phyloP scores from a whole-genome alignment of 140 eudicot genomes.

The Bidens hawaiensis region DNA sequence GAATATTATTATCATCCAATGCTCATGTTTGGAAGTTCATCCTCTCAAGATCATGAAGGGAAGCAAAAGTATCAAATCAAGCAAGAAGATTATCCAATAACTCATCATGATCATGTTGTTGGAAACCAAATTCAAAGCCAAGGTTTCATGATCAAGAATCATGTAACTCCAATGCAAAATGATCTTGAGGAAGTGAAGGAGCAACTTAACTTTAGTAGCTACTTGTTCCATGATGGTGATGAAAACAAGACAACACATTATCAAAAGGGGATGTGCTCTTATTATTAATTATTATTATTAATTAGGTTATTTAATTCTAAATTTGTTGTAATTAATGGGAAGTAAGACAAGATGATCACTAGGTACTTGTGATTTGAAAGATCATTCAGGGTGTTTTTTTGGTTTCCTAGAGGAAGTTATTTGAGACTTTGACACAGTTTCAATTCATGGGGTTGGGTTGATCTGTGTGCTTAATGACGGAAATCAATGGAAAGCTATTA shows the following conservation, averaged over 20 bases:
- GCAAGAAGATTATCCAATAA: constrained; percentile 1
- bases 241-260: constrained; percentile 28
- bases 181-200: constrained; percentile 34
- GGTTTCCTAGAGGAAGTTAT: constrained; percentile 10
- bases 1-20: too few species aligned
- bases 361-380: constrained; percentile 30
- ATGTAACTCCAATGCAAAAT: neutral
- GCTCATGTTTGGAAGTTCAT: constrained; percentile 41
- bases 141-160: neutral
- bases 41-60: constrained; percentile 25
- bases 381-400: constrained; percentile 17
- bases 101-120: neutral
- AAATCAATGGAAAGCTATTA: constrained; percentile 25
- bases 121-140: neutral
- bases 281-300: constrained; percentile 25
- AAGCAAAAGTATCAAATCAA: neutral
- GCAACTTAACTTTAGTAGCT: constrained; percentile 32
- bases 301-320: constrained; percentile 16
- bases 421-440: constrained; percentile 28
- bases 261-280: constrained; percentile 29
- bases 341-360: constrained; percentile 18
- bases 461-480: constrained; percentile 27
- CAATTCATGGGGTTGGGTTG: constrained; percentile 26
- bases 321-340: constrained; percentile 28
- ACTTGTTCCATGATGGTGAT: constrained; percentile 28